Base-by-base conservation (phyloP, 2,329 filamentous ascomycete species). In the Orbilia quercus region DNA sequence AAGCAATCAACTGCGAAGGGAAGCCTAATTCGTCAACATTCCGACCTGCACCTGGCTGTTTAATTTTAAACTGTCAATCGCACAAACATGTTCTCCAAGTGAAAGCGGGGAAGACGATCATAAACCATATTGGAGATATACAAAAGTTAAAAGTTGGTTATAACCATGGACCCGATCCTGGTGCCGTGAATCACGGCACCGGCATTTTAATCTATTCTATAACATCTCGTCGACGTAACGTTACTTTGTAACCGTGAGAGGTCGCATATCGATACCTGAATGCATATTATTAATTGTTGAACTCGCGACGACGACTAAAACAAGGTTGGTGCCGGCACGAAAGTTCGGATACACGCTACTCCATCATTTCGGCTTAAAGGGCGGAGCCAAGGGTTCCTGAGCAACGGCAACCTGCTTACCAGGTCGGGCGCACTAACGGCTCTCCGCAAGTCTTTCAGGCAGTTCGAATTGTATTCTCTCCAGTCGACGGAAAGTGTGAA, bases 21-120 rank as follows among this genome's bases (percentile, higher is more conserved):
- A 55, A 58, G 60, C 60, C 59, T 73, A 73, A 73, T 62, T 66
- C 60, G 60, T 73, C 55, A 14, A 44, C 48, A 73, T 73, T 73
- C 60, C 69, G 67, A 60, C 53, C 20, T 20, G 54, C 38, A 66
- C 60, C 69, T 73, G 69, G 69, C 60, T 44, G 54, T 57, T 59
- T 54, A 66, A 66, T 73, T 57, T 66, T 59, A 55, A 66, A 25
- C 51, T 40, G 67, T 38, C 53, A 60, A 55, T 65, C 60, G 28
- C n/a, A 34, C 40, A 16, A 16, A 57, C 31, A n/a, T 28, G 23
- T 40, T 28, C 36, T 50, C 18, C 28, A 42, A 38, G 11, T 7
- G 60, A 72, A 73, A 57, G 60, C 60, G 69, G 69, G 69, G 69
- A 73, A 66, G 69, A 31, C 28, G 60, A 54, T 55, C 57, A 25